These are phyloP conservation scores for Penicillium sp. DNA, from an alignment of 2,329 filamentous ascomycete genomes.

Conservation along the genomic window DNA sequence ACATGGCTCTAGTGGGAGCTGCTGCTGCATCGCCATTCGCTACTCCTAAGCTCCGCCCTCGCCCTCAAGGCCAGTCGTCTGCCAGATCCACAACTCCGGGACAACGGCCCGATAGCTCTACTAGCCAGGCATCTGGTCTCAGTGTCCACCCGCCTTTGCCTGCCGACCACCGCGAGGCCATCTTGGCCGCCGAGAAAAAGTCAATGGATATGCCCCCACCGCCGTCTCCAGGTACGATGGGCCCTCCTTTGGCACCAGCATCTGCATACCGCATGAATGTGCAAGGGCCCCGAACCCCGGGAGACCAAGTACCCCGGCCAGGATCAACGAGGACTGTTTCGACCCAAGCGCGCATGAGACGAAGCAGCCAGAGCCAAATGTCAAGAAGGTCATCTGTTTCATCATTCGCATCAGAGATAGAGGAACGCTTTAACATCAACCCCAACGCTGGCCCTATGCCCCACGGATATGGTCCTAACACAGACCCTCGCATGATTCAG, in stretches of 20 bases:
- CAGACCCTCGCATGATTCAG: constrained; percentile 97
- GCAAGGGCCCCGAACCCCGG: constrained; percentile 65
- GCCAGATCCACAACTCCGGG: constrained; percentile 36
- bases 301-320: constrained; percentile 52
- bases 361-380: constrained; percentile 45
- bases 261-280: constrained; percentile 66
- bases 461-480: constrained; percentile 69
- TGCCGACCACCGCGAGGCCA: constrained; percentile 78
- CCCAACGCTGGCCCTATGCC: constrained; percentile 54
- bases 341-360: constrained; percentile 61
- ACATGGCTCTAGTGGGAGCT: constrained; percentile 19
- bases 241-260: constrained; percentile 80
- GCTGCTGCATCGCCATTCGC: constrained; percentile 36
- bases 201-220: constrained; percentile 53
- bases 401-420: constrained; percentile 92
- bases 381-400: constrained; percentile 84
- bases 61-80: constrained; percentile 37
- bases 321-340: constrained; percentile 54
- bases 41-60: constrained; percentile 41
- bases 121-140: constrained; percentile 63
- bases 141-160: constrained; percentile 73
- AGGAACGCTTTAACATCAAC: constrained; percentile 83
- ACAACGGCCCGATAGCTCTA: constrained; percentile 70
- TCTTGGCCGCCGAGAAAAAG: constrained; percentile 74
- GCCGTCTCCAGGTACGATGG: constrained; percentile 64